Evolutionary conservation across 169 alveolate genomes (phyloP).

Genomic region (Plasmodium gaboni): DNA sequence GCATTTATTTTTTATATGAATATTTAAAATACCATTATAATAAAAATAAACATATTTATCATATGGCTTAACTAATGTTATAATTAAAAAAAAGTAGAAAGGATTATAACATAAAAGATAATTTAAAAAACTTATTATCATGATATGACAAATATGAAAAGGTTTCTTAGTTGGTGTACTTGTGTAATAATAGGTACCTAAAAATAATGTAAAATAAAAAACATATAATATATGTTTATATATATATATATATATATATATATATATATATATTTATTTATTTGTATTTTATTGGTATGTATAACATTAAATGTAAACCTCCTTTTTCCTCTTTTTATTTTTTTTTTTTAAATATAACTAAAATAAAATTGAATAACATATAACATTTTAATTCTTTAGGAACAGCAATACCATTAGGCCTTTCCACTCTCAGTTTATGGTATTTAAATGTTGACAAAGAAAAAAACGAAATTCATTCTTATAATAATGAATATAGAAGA

Average conservation of each 20-base stretch:
- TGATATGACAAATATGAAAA: slow-evolving; percentile 18
- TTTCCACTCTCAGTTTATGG: slow-evolving; percentile 43
- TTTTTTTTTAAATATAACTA: neutral
- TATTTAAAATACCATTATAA: too few species aligned
- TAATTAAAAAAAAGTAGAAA: too few species aligned
- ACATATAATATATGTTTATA: neutral
- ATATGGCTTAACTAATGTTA: too few species aligned
- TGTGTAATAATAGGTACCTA: slow-evolving; percentile 36
- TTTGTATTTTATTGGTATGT: neutral
- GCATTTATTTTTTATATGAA: too few species aligned
- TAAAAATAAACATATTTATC: too few species aligned
- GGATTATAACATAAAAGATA: too few species aligned
- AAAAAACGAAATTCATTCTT: slow-evolving; percentile 30
- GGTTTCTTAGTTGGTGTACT: slow-evolving; percentile 36
- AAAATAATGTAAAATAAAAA: slow-evolving; percentile 8
- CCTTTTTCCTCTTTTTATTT: neutral
- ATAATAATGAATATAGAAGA: slow-evolving; percentile 68
- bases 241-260: neutral
- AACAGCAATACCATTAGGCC: slow-evolving; percentile 51
- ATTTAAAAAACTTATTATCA: neutral
- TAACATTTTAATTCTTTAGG: slow-evolving; percentile 17
- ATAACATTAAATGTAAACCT: too few species aligned
- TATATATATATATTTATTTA: neutral
- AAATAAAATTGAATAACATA: neutral
- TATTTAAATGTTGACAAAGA: slow-evolving; percentile 62